Conservation (phyloP, 257 asterid species). For the Scutellaria barbata region DNA sequence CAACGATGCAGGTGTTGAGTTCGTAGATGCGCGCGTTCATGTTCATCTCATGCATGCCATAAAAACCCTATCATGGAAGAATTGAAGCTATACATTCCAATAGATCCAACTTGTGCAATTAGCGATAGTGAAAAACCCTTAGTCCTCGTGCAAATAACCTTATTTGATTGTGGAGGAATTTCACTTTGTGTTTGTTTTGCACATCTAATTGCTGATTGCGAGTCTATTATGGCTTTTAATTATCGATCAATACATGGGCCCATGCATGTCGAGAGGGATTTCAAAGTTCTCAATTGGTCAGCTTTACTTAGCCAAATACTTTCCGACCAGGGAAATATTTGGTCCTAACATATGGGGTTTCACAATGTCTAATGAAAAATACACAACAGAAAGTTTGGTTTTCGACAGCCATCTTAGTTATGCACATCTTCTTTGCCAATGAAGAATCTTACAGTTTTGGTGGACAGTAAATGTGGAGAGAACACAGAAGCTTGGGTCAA, state of each 20-base stretch:
- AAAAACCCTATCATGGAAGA: conserved; percentile 17
- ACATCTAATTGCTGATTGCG: conserved; percentile 41
- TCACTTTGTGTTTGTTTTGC: conserved; percentile 40
- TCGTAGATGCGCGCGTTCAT: conserved; percentile 31
- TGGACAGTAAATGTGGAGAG: conserved; percentile 45
- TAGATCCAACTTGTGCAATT: neutral
- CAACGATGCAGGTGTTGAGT: conserved; percentile 39
- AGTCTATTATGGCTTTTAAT: conserved; percentile 39
- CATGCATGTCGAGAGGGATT: neutral
- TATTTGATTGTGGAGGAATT: conserved; percentile 45
- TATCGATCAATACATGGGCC: conserved; percentile 50
- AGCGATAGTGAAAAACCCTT: neutral
- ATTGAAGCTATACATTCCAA: conserved; percentile 36
- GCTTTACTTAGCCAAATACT: conserved; percentile 30
- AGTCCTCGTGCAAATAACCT: conserved; percentile 33
- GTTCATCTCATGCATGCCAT: conserved; percentile 22
- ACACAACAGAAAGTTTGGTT: conserved; percentile 29
- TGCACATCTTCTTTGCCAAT: conserved; percentile 38
- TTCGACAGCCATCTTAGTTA: conserved; percentile 48
- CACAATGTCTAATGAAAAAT: neutral
- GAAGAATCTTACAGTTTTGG: conserved; percentile 40
- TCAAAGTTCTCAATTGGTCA: neutral
- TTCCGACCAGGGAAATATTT: conserved; percentile 43
- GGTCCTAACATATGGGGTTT: neutral
- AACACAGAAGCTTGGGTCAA: conserved; percentile 55